Conservation (phyloP, 306 rosid species). For the Canavalia ensiformis region DNA sequence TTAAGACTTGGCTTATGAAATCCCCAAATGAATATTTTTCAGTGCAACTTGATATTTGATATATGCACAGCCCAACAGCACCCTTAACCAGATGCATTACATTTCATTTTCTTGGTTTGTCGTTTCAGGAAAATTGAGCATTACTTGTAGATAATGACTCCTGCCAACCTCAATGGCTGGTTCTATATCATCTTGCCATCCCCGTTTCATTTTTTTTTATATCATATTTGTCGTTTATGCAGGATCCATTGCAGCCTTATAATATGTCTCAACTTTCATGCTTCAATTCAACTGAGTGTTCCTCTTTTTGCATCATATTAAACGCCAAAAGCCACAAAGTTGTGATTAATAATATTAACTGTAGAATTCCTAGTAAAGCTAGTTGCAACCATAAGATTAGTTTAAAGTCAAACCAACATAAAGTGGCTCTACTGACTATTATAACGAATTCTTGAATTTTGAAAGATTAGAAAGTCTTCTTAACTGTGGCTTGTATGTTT, state of each 20-base stretch:
- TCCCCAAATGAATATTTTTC: conserved; percentile 40
- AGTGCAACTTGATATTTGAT: conserved; percentile 49
- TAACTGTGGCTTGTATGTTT: conserved; percentile 18
- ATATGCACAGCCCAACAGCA: conserved; percentile 21
- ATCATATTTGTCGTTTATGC: conserved; percentile 39
- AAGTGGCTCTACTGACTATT: conserved; percentile 18
- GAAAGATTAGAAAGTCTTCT: neutral
- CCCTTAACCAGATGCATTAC: conserved; percentile 11
- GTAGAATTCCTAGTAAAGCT: neutral
- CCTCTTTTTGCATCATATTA: conserved; percentile 31
- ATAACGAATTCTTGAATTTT: conserved; percentile 27
- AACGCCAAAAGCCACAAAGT: conserved; percentile 34
- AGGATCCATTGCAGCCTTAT: conserved; percentile 20
- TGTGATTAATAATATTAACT: conserved; percentile 20
- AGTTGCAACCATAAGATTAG: conserved; percentile 7
- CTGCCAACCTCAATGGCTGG: conserved; percentile 42
- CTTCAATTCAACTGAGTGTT: neutral
- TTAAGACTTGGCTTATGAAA: conserved; percentile 26
- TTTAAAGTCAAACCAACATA: neutral
- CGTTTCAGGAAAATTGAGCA: conserved; percentile 39
- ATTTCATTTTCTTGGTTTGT: conserved; percentile 45
- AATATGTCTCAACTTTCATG: conserved; percentile 42
- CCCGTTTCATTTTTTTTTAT: conserved; percentile 4
- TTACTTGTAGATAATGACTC: conserved; percentile 36
- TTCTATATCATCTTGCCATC: conserved; percentile 38